These are phyloP conservation scores for Aspergillus aculeatinus DNA, from an alignment of 2,329 filamentous ascomycete species.

Conservation along the genomic window DNA sequence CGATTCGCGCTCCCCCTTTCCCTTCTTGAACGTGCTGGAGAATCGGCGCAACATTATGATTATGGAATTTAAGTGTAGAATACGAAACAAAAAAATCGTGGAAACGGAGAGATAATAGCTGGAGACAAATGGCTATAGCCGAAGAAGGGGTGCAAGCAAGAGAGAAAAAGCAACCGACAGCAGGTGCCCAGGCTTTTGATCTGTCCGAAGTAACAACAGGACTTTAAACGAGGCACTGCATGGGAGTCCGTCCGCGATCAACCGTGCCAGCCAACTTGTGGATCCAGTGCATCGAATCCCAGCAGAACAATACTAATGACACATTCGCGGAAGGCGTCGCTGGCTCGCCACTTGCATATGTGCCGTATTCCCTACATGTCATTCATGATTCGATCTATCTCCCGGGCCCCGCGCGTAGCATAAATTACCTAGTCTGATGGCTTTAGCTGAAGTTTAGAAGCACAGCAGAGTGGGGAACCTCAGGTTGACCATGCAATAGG, in stretches of 20 bases:
- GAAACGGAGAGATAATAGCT: conserved; percentile 3
- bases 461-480: conserved; percentile 8
- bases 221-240: conserved; percentile 12
- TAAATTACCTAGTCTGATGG: not conserved
- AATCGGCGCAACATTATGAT: conserved; percentile 42
- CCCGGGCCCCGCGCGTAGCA: conserved; percentile 10
- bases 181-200: conserved; percentile 1
- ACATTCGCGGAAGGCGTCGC: not conserved
- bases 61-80: conserved; percentile 4
- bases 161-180: conserved; percentile 16
- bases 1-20: conserved; percentile 36
- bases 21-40: conserved; percentile 41
- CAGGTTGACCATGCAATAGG: conserved; percentile 1
- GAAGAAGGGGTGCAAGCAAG: not conserved
- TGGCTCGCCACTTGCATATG: conserved; percentile 1
- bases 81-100: conserved; percentile 2
- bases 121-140: conserved; percentile 1
- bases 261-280: conserved; percentile 9
- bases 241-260: not conserved
- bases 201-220: conserved; percentile 4
- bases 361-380: not conserved
- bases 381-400: conserved; percentile 3
- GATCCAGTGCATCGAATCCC: conserved; percentile 15
- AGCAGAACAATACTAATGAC: conserved; percentile 14
- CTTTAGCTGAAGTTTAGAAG: conserved; percentile 7